phyloP scores from a whole-genome alignment of 306 rosid genomes.

The Castanea sativa region DNA sequence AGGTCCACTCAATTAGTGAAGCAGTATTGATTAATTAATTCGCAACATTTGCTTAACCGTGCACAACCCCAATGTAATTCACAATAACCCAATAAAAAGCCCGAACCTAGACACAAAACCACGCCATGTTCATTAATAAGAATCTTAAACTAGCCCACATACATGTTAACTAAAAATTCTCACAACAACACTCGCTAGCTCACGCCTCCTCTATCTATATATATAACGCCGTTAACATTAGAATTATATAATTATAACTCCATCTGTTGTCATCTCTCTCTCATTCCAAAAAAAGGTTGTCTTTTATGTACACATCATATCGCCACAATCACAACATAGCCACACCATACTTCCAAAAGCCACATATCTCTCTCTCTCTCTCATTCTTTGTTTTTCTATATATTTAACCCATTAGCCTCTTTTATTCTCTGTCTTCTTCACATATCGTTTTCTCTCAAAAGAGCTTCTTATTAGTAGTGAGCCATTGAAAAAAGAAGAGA shows the following conservation, averaged over 20 bases:
- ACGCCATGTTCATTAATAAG: constrained; percentile 20
- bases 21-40: too few species aligned
- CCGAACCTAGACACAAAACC: constrained; percentile 13
- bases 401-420: background rate
- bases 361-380: background rate
- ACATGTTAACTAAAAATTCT: constrained; percentile 2
- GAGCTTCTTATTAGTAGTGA: background rate
- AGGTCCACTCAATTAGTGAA: too few species aligned
- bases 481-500: too few species aligned
- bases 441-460: constrained; percentile 1
- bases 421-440: background rate
- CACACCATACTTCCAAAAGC: background rate
- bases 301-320: constrained; percentile 35
- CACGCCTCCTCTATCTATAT: constrained; percentile 25
- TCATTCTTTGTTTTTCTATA: background rate
- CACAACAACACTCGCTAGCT: background rate
- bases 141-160: constrained; percentile 27
- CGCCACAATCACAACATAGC: constrained; percentile 37
- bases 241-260: background rate
- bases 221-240: constrained; percentile 31
- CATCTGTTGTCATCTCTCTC: constrained; percentile 20
- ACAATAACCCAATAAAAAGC: background rate
- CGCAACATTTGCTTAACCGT: too few species aligned
- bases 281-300: background rate
- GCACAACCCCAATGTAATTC: background rate